Evolutionary conservation across 306 rosid genomes (phyloP).

Genomic region (Rubus parviflorus): DNA sequence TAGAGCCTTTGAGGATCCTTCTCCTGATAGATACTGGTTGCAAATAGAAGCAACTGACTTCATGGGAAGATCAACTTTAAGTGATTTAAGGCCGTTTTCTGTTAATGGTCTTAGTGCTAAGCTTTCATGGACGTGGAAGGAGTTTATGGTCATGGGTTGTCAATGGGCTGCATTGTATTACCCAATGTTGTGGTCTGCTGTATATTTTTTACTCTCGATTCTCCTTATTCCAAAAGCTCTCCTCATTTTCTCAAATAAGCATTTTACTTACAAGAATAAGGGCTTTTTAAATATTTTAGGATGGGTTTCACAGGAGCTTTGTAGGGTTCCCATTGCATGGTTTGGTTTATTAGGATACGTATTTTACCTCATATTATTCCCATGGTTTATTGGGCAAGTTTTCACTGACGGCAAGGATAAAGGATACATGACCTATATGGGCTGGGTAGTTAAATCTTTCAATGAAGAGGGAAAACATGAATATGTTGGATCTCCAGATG

Average conservation of each 20-base stretch:
- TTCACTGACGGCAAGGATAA: conserved; percentile 53
- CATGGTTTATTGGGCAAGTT: conserved; percentile 81
- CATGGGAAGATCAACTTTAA: conserved; percentile 57
- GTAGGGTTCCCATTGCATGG: conserved; percentile 58
- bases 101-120: conserved; percentile 58
- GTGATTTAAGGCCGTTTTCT: conserved; percentile 88
- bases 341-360: conserved; percentile 72
- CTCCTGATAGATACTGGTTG: conserved; percentile 81
- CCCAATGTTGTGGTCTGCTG: conserved; percentile 67
- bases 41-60: conserved; percentile 78
- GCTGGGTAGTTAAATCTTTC: conserved; percentile 67
- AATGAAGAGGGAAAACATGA: conserved; percentile 47
- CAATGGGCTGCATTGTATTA: conserved; percentile 80
- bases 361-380: conserved; percentile 62
- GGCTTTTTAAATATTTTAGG: conserved; percentile 47
- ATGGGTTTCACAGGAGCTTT: conserved; percentile 78
- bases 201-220: conserved; percentile 45
- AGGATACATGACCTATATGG: conserved; percentile 87
- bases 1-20: conserved; percentile 78
- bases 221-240: conserved; percentile 78
- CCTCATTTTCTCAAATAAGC: conserved; percentile 53
- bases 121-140: conserved; percentile 92
- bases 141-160: conserved; percentile 82
- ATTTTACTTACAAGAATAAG: conserved; percentile 56
- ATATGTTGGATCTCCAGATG: conserved; percentile 80